A percentile compares a stretch with the other conserved stretches of the same genome.
These are phyloP conservation scores for Aphanomyces invadans DNA, from an alignment of 352 stramenopile species.

Conservation along the genomic window DNA sequence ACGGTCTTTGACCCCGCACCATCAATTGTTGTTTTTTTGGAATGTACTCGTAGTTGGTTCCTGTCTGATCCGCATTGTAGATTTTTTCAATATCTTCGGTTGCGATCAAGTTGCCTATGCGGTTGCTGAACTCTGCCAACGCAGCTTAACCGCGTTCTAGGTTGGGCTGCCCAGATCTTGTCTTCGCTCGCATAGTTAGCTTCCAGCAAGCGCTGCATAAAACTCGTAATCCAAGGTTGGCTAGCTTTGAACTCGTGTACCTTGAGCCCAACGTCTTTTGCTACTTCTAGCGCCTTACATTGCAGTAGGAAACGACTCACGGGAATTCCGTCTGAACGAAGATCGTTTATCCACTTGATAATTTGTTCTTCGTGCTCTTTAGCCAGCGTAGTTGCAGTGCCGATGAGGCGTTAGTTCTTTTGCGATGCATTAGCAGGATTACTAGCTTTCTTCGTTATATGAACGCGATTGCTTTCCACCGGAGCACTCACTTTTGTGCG, in stretches of 20 bases:
- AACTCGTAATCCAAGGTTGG: not conserved
- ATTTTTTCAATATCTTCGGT: not conserved
- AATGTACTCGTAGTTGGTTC: conserved; percentile 30
- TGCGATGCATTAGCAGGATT: too few species aligned
- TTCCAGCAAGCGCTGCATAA: not conserved
- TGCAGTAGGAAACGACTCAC: not conserved
- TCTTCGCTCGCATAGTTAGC: conserved; percentile 24
- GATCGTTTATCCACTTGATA: not conserved
- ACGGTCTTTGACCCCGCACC: conserved; percentile 24
- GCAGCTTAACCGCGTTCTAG: conserved; percentile 2
- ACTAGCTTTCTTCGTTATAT: too few species aligned
- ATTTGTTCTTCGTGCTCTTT: not conserved
- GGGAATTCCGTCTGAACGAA: not conserved
- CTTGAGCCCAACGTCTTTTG: conserved; percentile 1
- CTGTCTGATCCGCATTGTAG: conserved; percentile 25
- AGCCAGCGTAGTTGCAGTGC: not conserved
- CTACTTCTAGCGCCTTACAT: not conserved
- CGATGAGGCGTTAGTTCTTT: not conserved
- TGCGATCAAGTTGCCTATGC: not conserved
- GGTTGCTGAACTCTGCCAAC: conserved; percentile 1
- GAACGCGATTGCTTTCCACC: not conserved
- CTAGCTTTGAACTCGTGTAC: not conserved
- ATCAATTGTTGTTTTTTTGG: conserved; percentile 20
- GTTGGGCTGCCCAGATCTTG: conserved; percentile 20
- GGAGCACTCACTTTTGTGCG: not conserved